Evolutionary conservation across 208 protist species (phyloP).

Genomic region (Leptomonas pyrrhocoris): DNA sequence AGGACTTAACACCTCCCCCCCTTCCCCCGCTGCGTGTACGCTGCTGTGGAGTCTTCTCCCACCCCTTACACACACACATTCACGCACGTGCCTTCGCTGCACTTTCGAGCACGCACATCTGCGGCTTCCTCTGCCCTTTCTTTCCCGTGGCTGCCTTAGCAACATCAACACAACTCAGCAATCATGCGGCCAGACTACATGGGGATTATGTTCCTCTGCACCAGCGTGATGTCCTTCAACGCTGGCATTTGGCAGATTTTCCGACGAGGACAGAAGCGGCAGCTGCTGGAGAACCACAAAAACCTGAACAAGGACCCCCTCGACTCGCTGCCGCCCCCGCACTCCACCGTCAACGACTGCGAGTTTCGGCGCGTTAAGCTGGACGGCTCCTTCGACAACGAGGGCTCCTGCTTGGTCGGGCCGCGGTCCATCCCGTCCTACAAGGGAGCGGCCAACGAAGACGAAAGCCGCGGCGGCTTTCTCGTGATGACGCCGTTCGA

Average conservation of each 20-base stretch:
- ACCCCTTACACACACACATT: not conserved
- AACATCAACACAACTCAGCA: slow-evolving; percentile 10
- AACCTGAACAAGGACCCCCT: slow-evolving; percentile 72
- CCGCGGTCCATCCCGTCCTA: slow-evolving; percentile 84
- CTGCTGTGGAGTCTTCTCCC: not conserved
- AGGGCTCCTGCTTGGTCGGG: slow-evolving; percentile 82
- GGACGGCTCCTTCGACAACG: slow-evolving; percentile 86
- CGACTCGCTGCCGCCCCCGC: slow-evolving; percentile 45
- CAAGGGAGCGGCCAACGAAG: slow-evolving; percentile 69
- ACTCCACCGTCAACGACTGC: slow-evolving; percentile 53
- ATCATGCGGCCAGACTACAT: slow-evolving; percentile 88
- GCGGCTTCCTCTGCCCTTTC: not conserved
- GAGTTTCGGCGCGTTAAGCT: slow-evolving; percentile 69
- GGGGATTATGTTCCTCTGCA: slow-evolving; percentile 80
- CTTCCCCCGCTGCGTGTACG: not conserved
- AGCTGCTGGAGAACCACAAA: slow-evolving; percentile 82
- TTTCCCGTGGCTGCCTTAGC: not conserved
- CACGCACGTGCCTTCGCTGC: not conserved
- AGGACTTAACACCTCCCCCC: too few relatives aligned
- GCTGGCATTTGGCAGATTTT: slow-evolving; percentile 88
- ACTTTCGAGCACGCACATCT: too few relatives aligned
- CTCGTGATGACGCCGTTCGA: slow-evolving; percentile 87
- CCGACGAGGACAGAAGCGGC: slow-evolving; percentile 73
- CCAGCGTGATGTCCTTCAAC: slow-evolving; percentile 87
- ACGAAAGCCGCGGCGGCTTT: slow-evolving; percentile 86